A percentile compares a stretch with the other conserved stretches of the same genome.
Conservation (phyloP, 257 asterid species). For the Rubia yunnanensis region DNA sequence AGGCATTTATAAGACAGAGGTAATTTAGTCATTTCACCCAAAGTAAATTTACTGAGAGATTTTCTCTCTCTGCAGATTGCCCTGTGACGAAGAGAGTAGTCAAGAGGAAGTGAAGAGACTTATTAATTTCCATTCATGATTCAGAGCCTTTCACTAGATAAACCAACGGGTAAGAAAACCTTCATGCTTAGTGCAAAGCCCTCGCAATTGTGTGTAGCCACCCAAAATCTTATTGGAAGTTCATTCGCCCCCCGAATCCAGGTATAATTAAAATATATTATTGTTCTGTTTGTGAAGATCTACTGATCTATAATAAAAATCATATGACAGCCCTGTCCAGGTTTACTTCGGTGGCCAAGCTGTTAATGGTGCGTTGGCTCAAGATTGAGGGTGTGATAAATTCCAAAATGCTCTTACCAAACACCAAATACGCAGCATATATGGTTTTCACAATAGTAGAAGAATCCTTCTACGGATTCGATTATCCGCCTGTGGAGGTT, state of each 20-base stretch:
- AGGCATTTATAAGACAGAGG: no score
- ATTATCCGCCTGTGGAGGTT: slow-evolving; percentile 21
- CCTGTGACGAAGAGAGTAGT: no score
- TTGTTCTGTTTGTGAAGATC: no score
- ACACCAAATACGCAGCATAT: slow-evolving; percentile 62
- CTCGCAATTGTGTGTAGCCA: slow-evolving; percentile 49
- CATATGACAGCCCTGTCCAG: no score
- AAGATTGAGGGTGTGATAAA: slow-evolving; percentile 45
- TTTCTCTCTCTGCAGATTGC: no score
- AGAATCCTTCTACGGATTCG: slow-evolving; percentile 40
- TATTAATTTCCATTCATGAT: no score
- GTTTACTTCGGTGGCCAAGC: slow-evolving; percentile 22
- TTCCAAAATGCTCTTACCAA: slow-evolving; percentile 36
- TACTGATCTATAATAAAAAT: no score
- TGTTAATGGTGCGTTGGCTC: slow-evolving; percentile 53
- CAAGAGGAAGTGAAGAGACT: no score
- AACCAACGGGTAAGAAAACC: slow-evolving; percentile 59
- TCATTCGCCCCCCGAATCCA: slow-evolving; percentile 43
- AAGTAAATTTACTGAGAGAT: no score
- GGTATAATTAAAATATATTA: no score
- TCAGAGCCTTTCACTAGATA: slow-evolving; percentile 71
- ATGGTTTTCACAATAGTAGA: slow-evolving; percentile 38
- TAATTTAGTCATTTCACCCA: no score
- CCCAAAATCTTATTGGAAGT: slow-evolving; percentile 37
- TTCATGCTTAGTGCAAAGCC: slow-evolving; percentile 64